These are phyloP conservation scores for Jamesozyma spencerorum DNA, from an alignment of 805 yeast genomes.

Conservation along the genomic window DNA sequence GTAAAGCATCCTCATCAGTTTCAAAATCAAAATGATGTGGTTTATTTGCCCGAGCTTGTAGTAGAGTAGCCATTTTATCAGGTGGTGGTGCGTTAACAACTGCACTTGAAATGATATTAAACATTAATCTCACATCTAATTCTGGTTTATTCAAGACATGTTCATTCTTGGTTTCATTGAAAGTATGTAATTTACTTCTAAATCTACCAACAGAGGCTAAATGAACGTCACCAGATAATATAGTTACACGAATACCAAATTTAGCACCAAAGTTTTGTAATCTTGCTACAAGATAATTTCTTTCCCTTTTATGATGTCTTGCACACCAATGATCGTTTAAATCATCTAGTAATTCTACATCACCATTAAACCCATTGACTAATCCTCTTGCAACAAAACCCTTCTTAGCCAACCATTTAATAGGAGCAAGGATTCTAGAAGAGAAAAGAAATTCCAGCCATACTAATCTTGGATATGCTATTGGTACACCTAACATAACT, in stretches of 20 bases:
- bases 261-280: slow-evolving; percentile 59
- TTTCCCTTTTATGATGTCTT: slow-evolving; percentile 71
- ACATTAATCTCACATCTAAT: slow-evolving; percentile 63
- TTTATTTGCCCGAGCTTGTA: slow-evolving; percentile 55
- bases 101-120: slow-evolving; percentile 83
- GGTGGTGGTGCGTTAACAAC: slow-evolving; percentile 93
- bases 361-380: slow-evolving; percentile 87
- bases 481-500: slow-evolving; percentile 87
- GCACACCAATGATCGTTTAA: slow-evolving; percentile 97
- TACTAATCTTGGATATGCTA: slow-evolving; percentile 87
- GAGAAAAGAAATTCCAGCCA: slow-evolving; percentile 76
- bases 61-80: slow-evolving; percentile 64
- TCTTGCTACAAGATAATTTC: slow-evolving; percentile 56
- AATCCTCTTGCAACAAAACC: slow-evolving; percentile 62
- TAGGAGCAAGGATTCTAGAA: slow-evolving; percentile 52
- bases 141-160: slow-evolving; percentile 43
- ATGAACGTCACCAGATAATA: slow-evolving; percentile 90
- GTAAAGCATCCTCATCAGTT: slow-evolving; percentile 77
- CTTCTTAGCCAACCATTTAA: slow-evolving; percentile 49
- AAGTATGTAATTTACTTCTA: slow-evolving; percentile 43
- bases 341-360: slow-evolving; percentile 85
- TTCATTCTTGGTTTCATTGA: slow-evolving; percentile 31
- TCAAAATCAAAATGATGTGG: slow-evolving; percentile 52
- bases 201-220: slow-evolving; percentile 76
- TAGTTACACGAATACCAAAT: slow-evolving; percentile 65